Evolutionary conservation across 1,284 basidiomycete genomes (phyloP).

Genomic region (Cryptococcus hybrid): DNA sequence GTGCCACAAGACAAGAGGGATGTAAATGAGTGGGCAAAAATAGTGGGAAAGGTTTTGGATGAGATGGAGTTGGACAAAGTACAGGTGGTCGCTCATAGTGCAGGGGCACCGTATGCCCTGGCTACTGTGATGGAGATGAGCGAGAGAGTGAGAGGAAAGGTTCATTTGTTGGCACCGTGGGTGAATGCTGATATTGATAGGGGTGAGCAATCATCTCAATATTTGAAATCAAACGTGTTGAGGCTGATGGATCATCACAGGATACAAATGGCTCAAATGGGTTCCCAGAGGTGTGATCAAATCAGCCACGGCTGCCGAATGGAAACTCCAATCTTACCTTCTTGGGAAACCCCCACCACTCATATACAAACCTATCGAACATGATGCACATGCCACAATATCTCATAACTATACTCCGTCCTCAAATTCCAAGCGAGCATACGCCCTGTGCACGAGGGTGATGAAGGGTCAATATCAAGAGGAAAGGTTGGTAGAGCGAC

Average conservation of each 20-base stretch:
- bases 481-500: too few relatives aligned
- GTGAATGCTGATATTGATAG: constrained; percentile 77
- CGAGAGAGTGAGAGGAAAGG: constrained; percentile 73
- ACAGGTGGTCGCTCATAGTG: constrained; percentile 93
- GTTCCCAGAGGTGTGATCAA: constrained; percentile 90
- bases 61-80: constrained; percentile 71
- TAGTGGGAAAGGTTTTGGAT: constrained; percentile 87
- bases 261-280: constrained; percentile 96
- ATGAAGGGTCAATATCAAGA: too few relatives aligned
- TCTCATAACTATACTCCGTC: neutral
- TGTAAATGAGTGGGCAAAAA: constrained; percentile 84
- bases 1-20: constrained; percentile 66
- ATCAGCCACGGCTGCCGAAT: constrained; percentile 95
- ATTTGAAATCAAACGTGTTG: neutral
- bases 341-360: constrained; percentile 83
- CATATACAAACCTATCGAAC: constrained; percentile 29
- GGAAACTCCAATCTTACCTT: constrained; percentile 95
- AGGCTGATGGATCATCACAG: constrained; percentile 51
- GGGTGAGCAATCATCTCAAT: constrained; percentile 57
- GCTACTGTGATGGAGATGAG: constrained; percentile 75
- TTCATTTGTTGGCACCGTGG: constrained; percentile 95
- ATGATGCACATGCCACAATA: constrained; percentile 22
- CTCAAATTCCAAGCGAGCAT: neutral
- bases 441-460: neutral
- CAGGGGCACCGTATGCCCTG: constrained; percentile 90